phyloP scores from a whole-genome alignment of 768 basidiomycete genomes.

The Russula sp. region DNA sequence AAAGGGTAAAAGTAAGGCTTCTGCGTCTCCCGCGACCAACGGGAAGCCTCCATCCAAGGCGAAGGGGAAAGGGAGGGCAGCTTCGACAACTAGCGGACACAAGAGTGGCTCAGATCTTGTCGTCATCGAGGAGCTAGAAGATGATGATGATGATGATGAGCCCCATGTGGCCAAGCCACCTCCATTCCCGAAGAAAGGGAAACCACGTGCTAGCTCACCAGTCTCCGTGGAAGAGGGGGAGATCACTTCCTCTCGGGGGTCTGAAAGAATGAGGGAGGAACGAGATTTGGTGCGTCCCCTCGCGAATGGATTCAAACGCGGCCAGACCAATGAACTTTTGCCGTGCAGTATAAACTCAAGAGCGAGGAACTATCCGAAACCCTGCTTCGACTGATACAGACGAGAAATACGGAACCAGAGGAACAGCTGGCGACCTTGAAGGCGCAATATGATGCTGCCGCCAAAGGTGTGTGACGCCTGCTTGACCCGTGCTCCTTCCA shows the following conservation, averaged over 20 bases:
- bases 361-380: conserved; percentile 39
- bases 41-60: conserved; percentile 27
- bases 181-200: conserved; percentile 6
- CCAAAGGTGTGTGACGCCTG: conserved; percentile 38
- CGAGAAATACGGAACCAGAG: conserved; percentile 63
- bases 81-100: conserved; percentile 23
- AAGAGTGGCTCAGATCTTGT: background rate
- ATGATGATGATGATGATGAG: conserved; percentile 19
- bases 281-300: conserved; percentile 24
- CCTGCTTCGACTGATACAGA: conserved; percentile 49
- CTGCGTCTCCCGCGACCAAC: conserved; percentile 20
- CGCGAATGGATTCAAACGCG: background rate
- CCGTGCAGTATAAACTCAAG: conserved; percentile 19
- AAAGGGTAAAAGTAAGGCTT: conserved; percentile 16
- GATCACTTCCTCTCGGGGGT: conserved; percentile 2
- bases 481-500: background rate
- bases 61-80: conserved; percentile 32
- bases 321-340: background rate
- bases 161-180: conserved; percentile 15
- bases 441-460: conserved; percentile 42
- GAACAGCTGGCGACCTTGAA: conserved; percentile 41
- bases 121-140: conserved; percentile 15
- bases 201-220: background rate
- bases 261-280: conserved; percentile 23
- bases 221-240: background rate